phyloP scores from a whole-genome alignment of 805 yeast species.

The Pichia scutulata region DNA sequence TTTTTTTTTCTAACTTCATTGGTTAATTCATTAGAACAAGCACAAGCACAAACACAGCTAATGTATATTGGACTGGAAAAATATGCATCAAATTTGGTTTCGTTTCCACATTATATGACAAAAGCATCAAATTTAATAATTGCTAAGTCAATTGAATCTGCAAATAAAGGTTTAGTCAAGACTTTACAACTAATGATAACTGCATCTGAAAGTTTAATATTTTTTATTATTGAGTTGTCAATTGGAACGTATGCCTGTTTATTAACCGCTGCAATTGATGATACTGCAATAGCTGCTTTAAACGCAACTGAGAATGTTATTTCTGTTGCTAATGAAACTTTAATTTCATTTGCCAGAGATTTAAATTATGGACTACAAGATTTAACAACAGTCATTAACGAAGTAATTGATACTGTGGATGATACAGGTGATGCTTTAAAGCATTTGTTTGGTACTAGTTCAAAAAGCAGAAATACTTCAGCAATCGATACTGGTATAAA shows the following conservation, averaged over 20 bases:
- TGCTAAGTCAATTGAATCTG: slow-evolving; percentile 37
- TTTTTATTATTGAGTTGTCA: slow-evolving; percentile 62
- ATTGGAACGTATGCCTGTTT: slow-evolving; percentile 87
- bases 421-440: slow-evolving; percentile 35
- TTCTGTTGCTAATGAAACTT: slow-evolving; percentile 51
- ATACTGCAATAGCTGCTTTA: slow-evolving; percentile 63
- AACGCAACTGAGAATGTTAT: slow-evolving; percentile 64
- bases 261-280: slow-evolving; percentile 63
- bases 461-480: slow-evolving; percentile 30
- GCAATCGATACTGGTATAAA: slow-evolving; percentile 29
- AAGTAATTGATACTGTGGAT: slow-evolving; percentile 42
- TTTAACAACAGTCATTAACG: slow-evolving; percentile 50
- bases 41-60: slow-evolving; percentile 31
- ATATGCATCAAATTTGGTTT: slow-evolving; percentile 26
- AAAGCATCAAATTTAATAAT: slow-evolving; percentile 46
- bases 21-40: slow-evolving; percentile 31
- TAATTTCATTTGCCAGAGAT: slow-evolving; percentile 46
- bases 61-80: slow-evolving; percentile 44
- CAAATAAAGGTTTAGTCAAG: slow-evolving; percentile 39
- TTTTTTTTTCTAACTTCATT: slow-evolving; percentile 47
- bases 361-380: slow-evolving; percentile 61
- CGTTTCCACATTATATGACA: slow-evolving; percentile 53
- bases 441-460: slow-evolving; percentile 40
- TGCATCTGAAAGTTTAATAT: slow-evolving; percentile 49
- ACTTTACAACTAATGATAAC: slow-evolving; percentile 41